phyloP scores from a whole-genome alignment of 2,329 filamentous ascomycete genomes.

The Sporothrix pallida region DNA sequence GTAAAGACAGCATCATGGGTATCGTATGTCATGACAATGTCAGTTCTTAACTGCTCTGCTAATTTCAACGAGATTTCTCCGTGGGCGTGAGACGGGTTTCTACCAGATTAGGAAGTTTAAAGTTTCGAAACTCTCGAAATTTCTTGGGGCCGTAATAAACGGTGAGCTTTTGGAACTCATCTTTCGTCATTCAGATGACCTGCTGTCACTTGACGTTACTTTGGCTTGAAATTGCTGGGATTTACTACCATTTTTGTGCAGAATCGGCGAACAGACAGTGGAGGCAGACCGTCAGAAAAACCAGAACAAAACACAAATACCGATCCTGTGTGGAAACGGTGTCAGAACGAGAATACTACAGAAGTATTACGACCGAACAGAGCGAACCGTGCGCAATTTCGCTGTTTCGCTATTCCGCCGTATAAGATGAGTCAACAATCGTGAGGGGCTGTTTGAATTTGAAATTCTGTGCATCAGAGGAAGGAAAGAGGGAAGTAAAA shows the following conservation, averaged over 20 bases:
- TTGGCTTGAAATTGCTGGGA: background rate
- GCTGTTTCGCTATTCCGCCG: background rate
- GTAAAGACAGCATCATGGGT: background rate
- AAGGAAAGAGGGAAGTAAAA: background rate
- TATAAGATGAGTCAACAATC: background rate
- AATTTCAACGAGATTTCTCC: background rate
- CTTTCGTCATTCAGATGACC: background rate
- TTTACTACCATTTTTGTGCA: background rate
- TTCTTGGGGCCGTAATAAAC: background rate
- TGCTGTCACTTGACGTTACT: background rate
- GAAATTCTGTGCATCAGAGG: too few relatives aligned
- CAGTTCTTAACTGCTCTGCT: background rate
- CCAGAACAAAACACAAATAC: background rate
- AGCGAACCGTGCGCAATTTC: too few relatives aligned
- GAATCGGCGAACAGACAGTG: background rate
- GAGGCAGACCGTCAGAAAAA: background rate
- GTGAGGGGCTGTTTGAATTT: background rate
- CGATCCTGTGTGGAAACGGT: background rate
- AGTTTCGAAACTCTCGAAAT: background rate
- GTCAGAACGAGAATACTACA: background rate
- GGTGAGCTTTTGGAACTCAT: background rate
- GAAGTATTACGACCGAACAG: too few relatives aligned
- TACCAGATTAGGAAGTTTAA: background rate
- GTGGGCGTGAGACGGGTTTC: background rate
- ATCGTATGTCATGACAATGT: background rate